Base-by-base conservation (phyloP, 2,329 filamentous ascomycete species). In the Dothideomycetes sp. region DNA sequence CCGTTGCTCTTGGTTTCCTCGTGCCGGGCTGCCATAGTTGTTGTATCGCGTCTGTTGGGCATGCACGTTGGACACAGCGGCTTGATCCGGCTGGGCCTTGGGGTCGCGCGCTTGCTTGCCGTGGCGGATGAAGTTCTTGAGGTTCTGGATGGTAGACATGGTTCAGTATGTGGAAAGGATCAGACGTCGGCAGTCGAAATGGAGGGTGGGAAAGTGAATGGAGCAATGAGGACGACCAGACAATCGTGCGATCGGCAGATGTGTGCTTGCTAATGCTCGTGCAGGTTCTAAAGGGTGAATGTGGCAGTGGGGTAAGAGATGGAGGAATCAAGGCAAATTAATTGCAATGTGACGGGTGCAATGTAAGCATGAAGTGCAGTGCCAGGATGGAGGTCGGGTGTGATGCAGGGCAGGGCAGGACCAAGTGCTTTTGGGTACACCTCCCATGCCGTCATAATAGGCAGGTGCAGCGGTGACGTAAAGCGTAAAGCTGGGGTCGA, bases 121-220 rank as follows among this genome's bases (percentile, higher is more conserved):
- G 71, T 95, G 89, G 50, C 89, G 84, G 65, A 96, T 91, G 65
- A 96, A 93, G 65, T 95, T 95, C 68, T 96, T 95, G 54, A 95
- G 77, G 60, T 91, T 91, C 69, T 95, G 89, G 68, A 95, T 94
- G 34, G 76, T 76, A 53, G 73, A 77, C 76, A 79, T 79, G 56
- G 42, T 62, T 55, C 27, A 42, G 40, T 37, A 3, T 33, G 22
- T 27, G 22, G 7, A 27, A 27, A 12, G 7, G 22, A 27, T 27
- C 7, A 7, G 22, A 27, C 22, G n/a, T n/a, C n/a, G n/a, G n/a
- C n/a, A n/a, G n/a, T n/a, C n/a, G n/a, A 8, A 12, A 31, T 24
- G 19, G 15, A 33, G 30, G 4, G 27, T 30, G 27, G 10, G 27
- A 10, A n/a, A 10, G 27, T 10, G 27, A n/a, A 30, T 30, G 3